Evolutionary conservation across 2,329 filamentous ascomycete genomes (phyloP).

Genomic region (Neospermospora avenae): DNA sequence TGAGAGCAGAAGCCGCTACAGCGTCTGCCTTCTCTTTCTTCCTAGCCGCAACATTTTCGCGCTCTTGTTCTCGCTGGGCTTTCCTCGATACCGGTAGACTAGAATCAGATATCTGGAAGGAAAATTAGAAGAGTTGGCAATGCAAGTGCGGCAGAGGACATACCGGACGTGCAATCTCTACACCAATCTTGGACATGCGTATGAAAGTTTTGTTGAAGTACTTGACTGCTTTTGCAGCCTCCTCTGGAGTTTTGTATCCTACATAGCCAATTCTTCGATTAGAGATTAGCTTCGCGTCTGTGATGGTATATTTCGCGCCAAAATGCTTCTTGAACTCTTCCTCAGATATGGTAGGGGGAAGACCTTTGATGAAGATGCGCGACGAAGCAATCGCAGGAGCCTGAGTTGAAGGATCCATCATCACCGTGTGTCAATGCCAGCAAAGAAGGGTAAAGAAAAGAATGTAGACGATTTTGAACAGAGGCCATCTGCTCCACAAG

Average conservation of each 20-base stretch:
- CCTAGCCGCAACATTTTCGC: constrained; percentile 28
- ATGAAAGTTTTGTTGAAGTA: constrained; percentile 97
- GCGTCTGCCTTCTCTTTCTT: constrained; percentile 22
- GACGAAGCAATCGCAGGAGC: constrained; percentile 48
- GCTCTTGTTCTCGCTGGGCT: constrained; percentile 36
- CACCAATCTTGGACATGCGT: constrained; percentile 89
- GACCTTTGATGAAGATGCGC: constrained; percentile 73
- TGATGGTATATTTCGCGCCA: constrained; percentile 69
- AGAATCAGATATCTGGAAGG: constrained; percentile 36
- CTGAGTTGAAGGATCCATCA: constrained; percentile 1
- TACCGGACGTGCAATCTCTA: constrained; percentile 84
- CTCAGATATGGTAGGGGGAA: constrained; percentile 83
- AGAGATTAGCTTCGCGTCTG: constrained; percentile 88
- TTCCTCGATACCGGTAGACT: constrained; percentile 39
- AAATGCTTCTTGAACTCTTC: constrained; percentile 89
- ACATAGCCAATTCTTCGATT: constrained; percentile 93
- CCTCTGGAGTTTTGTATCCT: constrained; percentile 80
- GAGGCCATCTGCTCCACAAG: no score
- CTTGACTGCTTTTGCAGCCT: constrained; percentile 79
- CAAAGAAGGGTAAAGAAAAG: background rate
- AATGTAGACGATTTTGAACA: no score
- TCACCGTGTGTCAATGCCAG: background rate
- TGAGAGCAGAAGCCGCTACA: constrained; percentile 36
- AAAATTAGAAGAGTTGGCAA: constrained; percentile 12
- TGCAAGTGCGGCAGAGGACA: constrained; percentile 33